Evolutionary conservation across 805 yeast species (phyloP).

Genomic region (Saccharomycopsis amapae): DNA sequence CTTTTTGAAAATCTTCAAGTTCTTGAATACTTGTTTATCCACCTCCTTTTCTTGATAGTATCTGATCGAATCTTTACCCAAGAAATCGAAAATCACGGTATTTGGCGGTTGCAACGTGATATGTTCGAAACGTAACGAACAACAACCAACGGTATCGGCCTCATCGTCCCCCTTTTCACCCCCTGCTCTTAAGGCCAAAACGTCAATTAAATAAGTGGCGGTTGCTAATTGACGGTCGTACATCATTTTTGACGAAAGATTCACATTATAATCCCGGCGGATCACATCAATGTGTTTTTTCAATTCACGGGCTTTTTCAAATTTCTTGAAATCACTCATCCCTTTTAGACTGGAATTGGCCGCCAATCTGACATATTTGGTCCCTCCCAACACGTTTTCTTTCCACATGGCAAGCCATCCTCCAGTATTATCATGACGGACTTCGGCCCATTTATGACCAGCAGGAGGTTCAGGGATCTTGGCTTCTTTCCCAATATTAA

Average conservation of each 20-base stretch:
- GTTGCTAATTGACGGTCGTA: slow-evolving; percentile 86
- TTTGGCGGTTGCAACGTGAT: slow-evolving; percentile 79
- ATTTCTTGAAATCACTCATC: slow-evolving; percentile 81
- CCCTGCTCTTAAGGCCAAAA: slow-evolving; percentile 93
- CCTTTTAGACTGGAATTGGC: slow-evolving; percentile 89
- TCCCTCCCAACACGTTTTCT: slow-evolving; percentile 77
- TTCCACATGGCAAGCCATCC: slow-evolving; percentile 98
- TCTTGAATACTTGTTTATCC: slow-evolving; percentile 85
- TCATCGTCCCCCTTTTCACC: slow-evolving; percentile 97
- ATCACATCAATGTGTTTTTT: slow-evolving; percentile 65
- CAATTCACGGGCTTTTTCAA: slow-evolving; percentile 87
- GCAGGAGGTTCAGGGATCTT: slow-evolving; percentile 74
- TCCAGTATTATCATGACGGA: slow-evolving; percentile 81
- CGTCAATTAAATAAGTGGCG: slow-evolving; percentile 87
- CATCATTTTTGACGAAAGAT: slow-evolving; percentile 71
- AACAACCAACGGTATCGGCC: slow-evolving; percentile 97
- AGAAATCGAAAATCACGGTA: slow-evolving; percentile 79
- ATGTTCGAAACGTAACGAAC: slow-evolving; percentile 88
- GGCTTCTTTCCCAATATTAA: slow-evolving; percentile 70
- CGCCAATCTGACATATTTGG: slow-evolving; percentile 87
- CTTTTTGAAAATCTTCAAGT: slow-evolving; percentile 78
- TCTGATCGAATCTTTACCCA: slow-evolving; percentile 93
- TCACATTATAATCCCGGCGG: slow-evolving; percentile 63
- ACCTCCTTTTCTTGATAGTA: slow-evolving; percentile 90
- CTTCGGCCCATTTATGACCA: slow-evolving; percentile 88